Base-by-base conservation (phyloP, 192 early-diverging fungal species). In the Ambispora gerdemannii region DNA sequence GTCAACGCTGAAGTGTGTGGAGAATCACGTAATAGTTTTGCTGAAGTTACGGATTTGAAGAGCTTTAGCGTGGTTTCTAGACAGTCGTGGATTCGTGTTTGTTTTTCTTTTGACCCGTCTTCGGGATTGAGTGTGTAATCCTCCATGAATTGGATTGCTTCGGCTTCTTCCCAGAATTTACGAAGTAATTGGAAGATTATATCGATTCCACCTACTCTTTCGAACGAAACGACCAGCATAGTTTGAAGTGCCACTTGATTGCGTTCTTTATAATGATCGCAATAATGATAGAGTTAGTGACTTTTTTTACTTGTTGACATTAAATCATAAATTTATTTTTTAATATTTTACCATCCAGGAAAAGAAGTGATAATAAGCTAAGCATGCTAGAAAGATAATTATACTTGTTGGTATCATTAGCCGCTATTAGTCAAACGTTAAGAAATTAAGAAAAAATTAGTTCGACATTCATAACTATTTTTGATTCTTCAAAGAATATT, bases 11-110 rank as follows among this genome's bases (percentile, higher is more conserved):
- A 52, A 8, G 91, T 91, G 58, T 85, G 83, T 6, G 92, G 84
- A 17, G 92, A 92, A 53, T 94, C 91, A 15, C 82, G 80, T 25
- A 95, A 73, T 7, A 90, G 77, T 59, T 91, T 90, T 51, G 82
- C 80, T 24, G 93, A 93, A 17, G 83, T 71, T 50, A 93, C 68
- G 33, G 84, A 85, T 63, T 88, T 83, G 28, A 98, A 75, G 3
- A 93, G 81, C 31, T 78, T 79, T 15, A 92, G 67, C 17, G 81
- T 67, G 7, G 80, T 71, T 69, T 92, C 87, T 8, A 91, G 74
- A 17, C 82, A 74, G 34, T 63, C 74, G 27, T 86, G 61, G 15
- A 84, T 70, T 20, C 77, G 71, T 19, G 61, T 38, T 33, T 84
- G 58, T 33, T 69, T 28, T 25, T 84, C 78, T 30, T 74, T 76